A percentile compares a stretch with the other conserved stretches of the same genome.
Evolutionary conservation across 1,139 yeast species (phyloP).

Genomic region (Kazachstania sp.): DNA sequence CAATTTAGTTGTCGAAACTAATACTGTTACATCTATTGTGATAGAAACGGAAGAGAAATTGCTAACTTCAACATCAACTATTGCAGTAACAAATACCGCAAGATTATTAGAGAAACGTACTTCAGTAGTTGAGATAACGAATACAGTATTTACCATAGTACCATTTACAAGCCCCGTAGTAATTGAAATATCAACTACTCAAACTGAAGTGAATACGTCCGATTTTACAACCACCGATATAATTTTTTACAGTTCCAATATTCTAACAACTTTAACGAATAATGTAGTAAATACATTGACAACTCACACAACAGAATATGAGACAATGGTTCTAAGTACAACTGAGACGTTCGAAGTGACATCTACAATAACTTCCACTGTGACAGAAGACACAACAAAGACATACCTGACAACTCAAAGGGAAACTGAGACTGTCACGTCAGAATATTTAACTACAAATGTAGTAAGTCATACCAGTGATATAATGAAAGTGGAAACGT

Average conservation of each 20-base stretch:
- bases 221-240: neutral
- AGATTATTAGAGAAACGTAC: neutral
- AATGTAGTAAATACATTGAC: neutral
- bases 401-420: neutral
- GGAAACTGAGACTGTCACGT: neutral
- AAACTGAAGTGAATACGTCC: neutral
- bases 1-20: neutral
- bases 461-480: neutral
- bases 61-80: neutral
- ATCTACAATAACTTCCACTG: neutral
- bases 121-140: neutral
- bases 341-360: constrained; percentile 1
- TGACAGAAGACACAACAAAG: neutral
- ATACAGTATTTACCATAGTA: neutral
- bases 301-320: neutral
- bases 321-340: neutral
- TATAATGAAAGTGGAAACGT: neutral
- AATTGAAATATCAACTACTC: neutral
- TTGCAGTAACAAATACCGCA: neutral
- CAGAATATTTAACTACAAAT: neutral
- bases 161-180: neutral
- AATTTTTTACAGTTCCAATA: neutral
- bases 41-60: neutral
- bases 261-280: neutral
- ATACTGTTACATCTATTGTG: neutral